These are phyloP conservation scores for Trichoderma sp. DNA, from an alignment of 2,329 filamentous ascomycete genomes.

Conservation along the genomic window DNA sequence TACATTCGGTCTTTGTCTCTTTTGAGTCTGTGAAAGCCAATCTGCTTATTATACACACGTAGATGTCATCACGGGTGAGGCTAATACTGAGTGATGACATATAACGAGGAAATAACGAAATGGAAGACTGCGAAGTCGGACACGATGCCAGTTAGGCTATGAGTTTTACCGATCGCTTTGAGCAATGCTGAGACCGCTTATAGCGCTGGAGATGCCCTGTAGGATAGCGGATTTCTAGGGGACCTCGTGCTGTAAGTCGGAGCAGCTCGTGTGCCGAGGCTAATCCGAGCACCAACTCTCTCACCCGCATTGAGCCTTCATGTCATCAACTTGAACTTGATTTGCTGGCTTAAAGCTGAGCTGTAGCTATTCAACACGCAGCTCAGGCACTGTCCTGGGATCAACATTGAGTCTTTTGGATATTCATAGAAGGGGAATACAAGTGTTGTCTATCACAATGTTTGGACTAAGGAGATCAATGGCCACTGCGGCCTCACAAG, in stretches of 20 bases:
- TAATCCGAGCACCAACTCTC: neutral
- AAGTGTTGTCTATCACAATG: slow-evolving; percentile 31
- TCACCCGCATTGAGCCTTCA: neutral
- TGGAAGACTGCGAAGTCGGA: neutral
- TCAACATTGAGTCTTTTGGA: neutral
- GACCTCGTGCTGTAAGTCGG: neutral
- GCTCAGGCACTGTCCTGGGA: neutral
- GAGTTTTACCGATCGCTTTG: neutral
- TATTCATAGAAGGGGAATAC: neutral
- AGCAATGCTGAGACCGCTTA: no score
- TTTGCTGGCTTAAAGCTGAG: neutral
- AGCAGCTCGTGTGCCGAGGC: slow-evolving; percentile 1
- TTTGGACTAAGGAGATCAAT: slow-evolving; percentile 41
- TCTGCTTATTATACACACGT: neutral
- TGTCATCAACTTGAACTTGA: neutral
- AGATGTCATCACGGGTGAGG: neutral
- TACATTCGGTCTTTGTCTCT: neutral
- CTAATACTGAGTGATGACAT: neutral
- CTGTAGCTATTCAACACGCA: neutral
- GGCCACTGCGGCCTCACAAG: slow-evolving; percentile 44
- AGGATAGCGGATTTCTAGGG: neutral
- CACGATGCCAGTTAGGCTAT: neutral
- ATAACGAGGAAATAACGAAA: neutral
- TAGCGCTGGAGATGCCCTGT: neutral
- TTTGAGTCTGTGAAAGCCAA: neutral